phyloP scores from a whole-genome alignment of 345 rosid genomes.

The Conringia planisiliqua region DNA sequence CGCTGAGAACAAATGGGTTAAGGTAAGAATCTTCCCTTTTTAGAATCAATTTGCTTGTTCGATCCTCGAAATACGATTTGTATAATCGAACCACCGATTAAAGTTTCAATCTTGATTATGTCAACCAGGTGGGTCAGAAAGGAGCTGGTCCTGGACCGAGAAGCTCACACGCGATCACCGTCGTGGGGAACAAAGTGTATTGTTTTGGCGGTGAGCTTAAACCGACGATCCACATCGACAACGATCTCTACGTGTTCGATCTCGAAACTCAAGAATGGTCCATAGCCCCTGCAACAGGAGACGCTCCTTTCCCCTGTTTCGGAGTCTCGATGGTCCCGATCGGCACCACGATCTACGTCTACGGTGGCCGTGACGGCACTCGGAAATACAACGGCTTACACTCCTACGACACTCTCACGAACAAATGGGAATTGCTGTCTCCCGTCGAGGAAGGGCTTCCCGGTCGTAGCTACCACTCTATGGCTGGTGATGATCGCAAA shows the following conservation, averaged over 20 bases:
- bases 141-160: constrained; percentile 31
- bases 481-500: constrained; percentile 23
- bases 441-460: constrained; percentile 22
- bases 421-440: constrained; percentile 24
- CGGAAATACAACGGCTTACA: constrained; percentile 23
- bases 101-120: not conserved
- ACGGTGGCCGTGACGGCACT: constrained; percentile 32
- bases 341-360: constrained; percentile 28
- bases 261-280: constrained; percentile 32
- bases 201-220: constrained; percentile 39
- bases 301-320: constrained; percentile 32
- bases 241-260: constrained; percentile 32
- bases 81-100: not conserved
- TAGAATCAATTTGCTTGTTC: not conserved
- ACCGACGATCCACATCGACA: constrained; percentile 33
- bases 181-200: constrained; percentile 31
- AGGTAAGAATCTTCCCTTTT: constrained; percentile 8
- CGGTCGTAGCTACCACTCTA: constrained; percentile 35
- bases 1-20: constrained; percentile 20
- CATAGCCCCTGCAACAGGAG: constrained; percentile 24
- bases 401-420: constrained; percentile 14
- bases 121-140: constrained; percentile 23
- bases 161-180: constrained; percentile 35
- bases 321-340: constrained; percentile 32
- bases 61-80: not conserved